Conservation (phyloP, 208 protist genomes). For the Trypanosoma avium region DNA sequence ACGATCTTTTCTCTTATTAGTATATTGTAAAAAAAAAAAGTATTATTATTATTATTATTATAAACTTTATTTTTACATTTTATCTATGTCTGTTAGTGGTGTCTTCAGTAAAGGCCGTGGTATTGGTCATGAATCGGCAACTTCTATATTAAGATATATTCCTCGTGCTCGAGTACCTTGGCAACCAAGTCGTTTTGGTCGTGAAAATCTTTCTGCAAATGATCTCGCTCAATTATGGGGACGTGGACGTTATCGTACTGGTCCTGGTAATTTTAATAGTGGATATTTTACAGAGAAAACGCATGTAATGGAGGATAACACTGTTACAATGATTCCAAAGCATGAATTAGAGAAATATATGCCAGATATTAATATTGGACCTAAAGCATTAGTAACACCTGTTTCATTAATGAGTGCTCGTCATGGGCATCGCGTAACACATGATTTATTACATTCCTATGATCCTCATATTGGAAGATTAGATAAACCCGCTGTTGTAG, state of each 20-base stretch:
- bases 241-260: conserved; percentile 71
- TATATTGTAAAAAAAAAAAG: neutral
- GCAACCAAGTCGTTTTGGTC: conserved; percentile 86
- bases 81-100: conserved; percentile 72
- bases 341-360: conserved; percentile 90
- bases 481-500: conserved; percentile 72
- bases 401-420: conserved; percentile 89
- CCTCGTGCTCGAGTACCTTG: conserved; percentile 85
- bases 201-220: conserved; percentile 71
- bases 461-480: conserved; percentile 82
- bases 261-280: conserved; percentile 87
- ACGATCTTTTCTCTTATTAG: too few species aligned
- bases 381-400: conserved; percentile 86
- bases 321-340: conserved; percentile 81
- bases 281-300: conserved; percentile 88
- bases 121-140: conserved; percentile 59
- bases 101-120: conserved; percentile 73
- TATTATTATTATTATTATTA: neutral
- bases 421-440: conserved; percentile 87
- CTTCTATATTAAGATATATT: conserved; percentile 79
- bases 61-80: neutral
- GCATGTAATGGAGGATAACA: conserved; percentile 79
- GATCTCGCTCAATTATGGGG: conserved; percentile 81
- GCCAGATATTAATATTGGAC: conserved; percentile 85
- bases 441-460: conserved; percentile 91